Base-by-base conservation (phyloP, 345 rosid genomes). In the Melastoma malabathricum region DNA sequence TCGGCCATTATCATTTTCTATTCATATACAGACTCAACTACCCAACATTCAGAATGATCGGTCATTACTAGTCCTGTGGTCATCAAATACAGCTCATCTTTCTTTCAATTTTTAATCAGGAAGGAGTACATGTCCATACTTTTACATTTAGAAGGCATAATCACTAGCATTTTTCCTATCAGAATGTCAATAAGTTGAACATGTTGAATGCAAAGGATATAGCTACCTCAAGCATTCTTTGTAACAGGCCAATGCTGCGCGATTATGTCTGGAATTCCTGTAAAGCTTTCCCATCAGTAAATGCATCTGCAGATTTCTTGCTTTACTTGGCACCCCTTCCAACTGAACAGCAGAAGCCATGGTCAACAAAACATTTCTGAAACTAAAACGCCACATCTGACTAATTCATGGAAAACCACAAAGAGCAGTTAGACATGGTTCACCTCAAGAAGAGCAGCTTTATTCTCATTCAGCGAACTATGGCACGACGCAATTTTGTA, bases 401-500 rank as follows among this genome's bases (percentile, higher is more conserved):
- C 3, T 18, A 19, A 41, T 16, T 1, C 43, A 65, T 10, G 23
- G 25, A 25, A 43, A 62, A 52, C 50, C 39, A 47, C 61, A 63
- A 41, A 18, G 46, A 51, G 13, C n/a, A 17, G 41, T 34, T 12
- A 34, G 41, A 34, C 41, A 58, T 54, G 45, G 10, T 55, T 44
- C 60, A 87, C 98, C 97, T 92, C 98, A 50, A 72, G 75, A 56
- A 87, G 74, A 4, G 98, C 97, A 0, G 85, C 75, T 81, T 78
- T 82, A 38, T 69, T 73, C 57, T 87, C 98, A 60, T 59, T 72
- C 27, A 92, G 68, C 27, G 86, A 72, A 69, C 74, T 74, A 62
- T 77, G 84, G 61, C 90, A 87, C n/a, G 94, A 82, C 5, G 98
- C 98, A 63, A 92, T 76, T 77, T 88, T 92, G 75, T 84, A 84